These are phyloP conservation scores for Hypoxylon sp. DNA, from an alignment of 2,329 filamentous ascomycete genomes.

Conservation along the genomic window DNA sequence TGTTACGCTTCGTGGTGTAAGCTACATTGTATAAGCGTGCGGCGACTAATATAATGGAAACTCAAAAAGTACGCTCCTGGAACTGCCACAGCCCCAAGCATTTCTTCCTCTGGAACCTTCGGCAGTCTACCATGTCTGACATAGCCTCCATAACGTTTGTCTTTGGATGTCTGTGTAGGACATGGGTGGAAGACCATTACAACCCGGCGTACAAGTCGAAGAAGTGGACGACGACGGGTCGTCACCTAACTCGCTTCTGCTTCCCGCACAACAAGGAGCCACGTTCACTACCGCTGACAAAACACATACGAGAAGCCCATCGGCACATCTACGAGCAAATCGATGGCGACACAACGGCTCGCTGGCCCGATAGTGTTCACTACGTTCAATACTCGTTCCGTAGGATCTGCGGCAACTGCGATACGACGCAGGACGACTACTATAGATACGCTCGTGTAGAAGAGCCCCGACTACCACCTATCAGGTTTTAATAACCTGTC, in stretches of 20 bases:
- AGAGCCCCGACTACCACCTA: too few relatives aligned
- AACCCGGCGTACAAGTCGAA: neutral
- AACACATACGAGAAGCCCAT: conserved; percentile 3
- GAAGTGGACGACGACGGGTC: conserved; percentile 26
- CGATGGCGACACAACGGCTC: too few relatives aligned
- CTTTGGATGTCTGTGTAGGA: conserved; percentile 31
- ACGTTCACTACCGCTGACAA: conserved; percentile 11
- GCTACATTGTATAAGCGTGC: too few relatives aligned
- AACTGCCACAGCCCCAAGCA: neutral
- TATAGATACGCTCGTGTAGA: too few relatives aligned
- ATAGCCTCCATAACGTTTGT: conserved; percentile 33
- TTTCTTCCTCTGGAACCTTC: conserved; percentile 38
- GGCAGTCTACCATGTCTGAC: conserved; percentile 32
- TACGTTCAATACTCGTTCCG: too few relatives aligned
- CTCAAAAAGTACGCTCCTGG: too few relatives aligned
- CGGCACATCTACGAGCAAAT: neutral
- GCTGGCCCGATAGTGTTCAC: too few relatives aligned
- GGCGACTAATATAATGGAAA: too few relatives aligned
- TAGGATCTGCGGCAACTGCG: too few relatives aligned
- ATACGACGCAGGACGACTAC: too few relatives aligned
- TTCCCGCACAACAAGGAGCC: conserved; percentile 15
- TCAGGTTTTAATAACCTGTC: too few relatives aligned
- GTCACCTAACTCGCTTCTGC: conserved; percentile 13
- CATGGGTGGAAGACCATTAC: neutral
- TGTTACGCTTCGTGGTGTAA: too few relatives aligned